These are phyloP conservation scores for Scheffersomyces titani DNA, from an alignment of 1,139 yeast genomes.

Conservation along the genomic window DNA sequence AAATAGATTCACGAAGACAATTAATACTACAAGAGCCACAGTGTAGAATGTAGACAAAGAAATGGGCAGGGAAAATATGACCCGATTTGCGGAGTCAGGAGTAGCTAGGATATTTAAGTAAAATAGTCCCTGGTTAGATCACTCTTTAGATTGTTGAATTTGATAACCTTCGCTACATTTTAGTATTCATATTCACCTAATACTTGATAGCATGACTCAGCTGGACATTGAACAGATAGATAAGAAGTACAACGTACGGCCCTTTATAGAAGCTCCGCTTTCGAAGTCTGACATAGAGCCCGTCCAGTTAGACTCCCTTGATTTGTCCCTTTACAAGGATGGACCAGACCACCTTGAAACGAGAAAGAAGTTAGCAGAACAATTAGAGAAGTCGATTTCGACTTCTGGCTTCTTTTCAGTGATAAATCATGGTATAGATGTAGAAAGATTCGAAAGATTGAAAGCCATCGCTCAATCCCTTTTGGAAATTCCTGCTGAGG, in stretches of 20 bases:
- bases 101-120: background rate
- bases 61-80: background rate
- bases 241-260: conserved; percentile 21
- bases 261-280: conserved; percentile 20
- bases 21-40: background rate
- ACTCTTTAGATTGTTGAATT: background rate
- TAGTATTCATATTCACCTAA: background rate
- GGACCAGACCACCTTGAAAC: conserved; percentile 15
- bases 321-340: conserved; percentile 17
- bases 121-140: background rate
- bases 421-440: conserved; percentile 21
- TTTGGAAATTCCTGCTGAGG: conserved; percentile 23
- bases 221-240: conserved; percentile 11
- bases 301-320: conserved; percentile 19
- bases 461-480: conserved; percentile 23
- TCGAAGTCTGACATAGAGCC: conserved; percentile 10
- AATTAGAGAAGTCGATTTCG: conserved; percentile 21
- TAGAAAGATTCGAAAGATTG: conserved; percentile 17
- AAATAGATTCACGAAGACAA: background rate
- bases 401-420: conserved; percentile 23
- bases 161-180: background rate
- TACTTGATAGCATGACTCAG: background rate
- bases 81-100: background rate
- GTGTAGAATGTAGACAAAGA: background rate
- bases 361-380: conserved; percentile 17